A percentile compares a stretch with the other conserved stretches of the same genome.
phyloP scores from a whole-genome alignment of 2,329 filamentous ascomycete species.

The Colletotrichum tanaceti region DNA sequence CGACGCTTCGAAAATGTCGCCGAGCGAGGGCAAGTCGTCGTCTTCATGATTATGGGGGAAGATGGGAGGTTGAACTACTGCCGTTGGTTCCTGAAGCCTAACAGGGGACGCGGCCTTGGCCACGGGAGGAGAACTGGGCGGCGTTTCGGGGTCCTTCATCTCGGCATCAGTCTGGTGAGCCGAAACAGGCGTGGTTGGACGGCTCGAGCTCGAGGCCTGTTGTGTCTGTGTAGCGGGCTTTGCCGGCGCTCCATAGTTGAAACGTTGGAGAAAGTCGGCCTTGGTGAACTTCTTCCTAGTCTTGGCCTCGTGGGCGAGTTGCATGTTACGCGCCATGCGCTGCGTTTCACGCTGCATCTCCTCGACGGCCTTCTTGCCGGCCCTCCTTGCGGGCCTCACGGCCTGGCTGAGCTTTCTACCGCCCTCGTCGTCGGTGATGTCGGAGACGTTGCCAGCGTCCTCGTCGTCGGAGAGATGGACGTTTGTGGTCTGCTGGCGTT shows the following conservation, averaged over 20 bases:
- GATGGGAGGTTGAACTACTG: constrained; percentile 26
- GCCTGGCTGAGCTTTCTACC: constrained; percentile 76
- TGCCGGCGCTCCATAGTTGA: constrained; percentile 73
- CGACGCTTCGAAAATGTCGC: constrained; percentile 49
- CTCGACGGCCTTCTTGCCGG: constrained; percentile 93
- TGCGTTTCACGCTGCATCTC: constrained; percentile 97
- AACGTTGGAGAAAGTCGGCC: constrained; percentile 82
- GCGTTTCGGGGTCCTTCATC: constrained; percentile 67
- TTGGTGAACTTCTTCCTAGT: constrained; percentile 93
- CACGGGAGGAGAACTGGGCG: constrained; percentile 75
- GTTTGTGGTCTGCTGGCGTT: constrained; percentile 52
- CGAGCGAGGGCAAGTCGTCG: constrained; percentile 53
- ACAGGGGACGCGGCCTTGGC: constrained; percentile 47
- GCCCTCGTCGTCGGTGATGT: constrained; percentile 70
- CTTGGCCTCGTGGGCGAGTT: constrained; percentile 88
- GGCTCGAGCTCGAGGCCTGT: constrained; percentile 67
- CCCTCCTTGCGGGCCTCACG: constrained; percentile 79
- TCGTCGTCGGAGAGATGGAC: constrained; percentile 55
- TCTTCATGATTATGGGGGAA: constrained; percentile 40
- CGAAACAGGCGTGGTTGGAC: constrained; percentile 60
- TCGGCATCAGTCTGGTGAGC: constrained; percentile 62
- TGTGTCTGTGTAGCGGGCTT: constrained; percentile 47
- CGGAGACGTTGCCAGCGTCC: constrained; percentile 67
- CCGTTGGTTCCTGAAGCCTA: constrained; percentile 28
- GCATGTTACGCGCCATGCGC: constrained; percentile 87